These are phyloP conservation scores for Cladosporium sp. DNA, from an alignment of 2,329 filamentous ascomycete genomes.

Conservation along the genomic window DNA sequence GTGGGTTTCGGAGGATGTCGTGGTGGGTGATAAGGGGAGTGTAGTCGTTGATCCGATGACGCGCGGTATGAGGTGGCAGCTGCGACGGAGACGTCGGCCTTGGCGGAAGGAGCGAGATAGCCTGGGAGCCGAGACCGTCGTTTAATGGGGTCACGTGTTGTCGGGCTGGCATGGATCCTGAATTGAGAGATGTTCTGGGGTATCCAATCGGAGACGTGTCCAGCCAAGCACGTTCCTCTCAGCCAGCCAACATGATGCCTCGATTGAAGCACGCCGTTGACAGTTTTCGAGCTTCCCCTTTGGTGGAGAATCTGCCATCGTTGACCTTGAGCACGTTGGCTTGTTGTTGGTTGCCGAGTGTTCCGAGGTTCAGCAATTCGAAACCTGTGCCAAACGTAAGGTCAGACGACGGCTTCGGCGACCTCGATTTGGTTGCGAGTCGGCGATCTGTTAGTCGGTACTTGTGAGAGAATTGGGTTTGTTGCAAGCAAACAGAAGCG, in stretches of 20 bases:
- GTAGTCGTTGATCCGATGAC: slow-evolving; percentile 20
- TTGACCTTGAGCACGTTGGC: slow-evolving; percentile 13
- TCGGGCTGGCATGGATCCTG: neutral
- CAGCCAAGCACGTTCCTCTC: slow-evolving; percentile 13
- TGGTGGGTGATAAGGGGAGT: slow-evolving; percentile 25
- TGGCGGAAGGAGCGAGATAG: slow-evolving; percentile 14
- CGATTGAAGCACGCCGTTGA: slow-evolving; percentile 11
- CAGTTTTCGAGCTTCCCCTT: neutral
- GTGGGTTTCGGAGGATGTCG: slow-evolving; percentile 11
- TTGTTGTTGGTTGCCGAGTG: neutral
- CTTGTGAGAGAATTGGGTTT: neutral
- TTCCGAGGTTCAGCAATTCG: slow-evolving; percentile 11
- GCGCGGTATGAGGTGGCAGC: slow-evolving; percentile 21
- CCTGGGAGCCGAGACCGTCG: slow-evolving; percentile 5
- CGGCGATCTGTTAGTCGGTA: slow-evolving; percentile 8
- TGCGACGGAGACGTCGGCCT: slow-evolving; percentile 15
- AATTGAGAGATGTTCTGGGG: slow-evolving; percentile 10
- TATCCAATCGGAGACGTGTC: slow-evolving; percentile 18
- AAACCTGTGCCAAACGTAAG: neutral
- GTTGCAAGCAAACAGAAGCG: slow-evolving; percentile 8
- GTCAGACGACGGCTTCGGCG: neutral
- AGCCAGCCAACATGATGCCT: slow-evolving; percentile 13
- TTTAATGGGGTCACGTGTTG: slow-evolving; percentile 2
- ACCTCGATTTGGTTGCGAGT: neutral
- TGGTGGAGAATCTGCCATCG: neutral